These are phyloP conservation scores for Fusarium continuum DNA, from an alignment of 2,329 filamentous ascomycete species.

Conservation along the genomic window DNA sequence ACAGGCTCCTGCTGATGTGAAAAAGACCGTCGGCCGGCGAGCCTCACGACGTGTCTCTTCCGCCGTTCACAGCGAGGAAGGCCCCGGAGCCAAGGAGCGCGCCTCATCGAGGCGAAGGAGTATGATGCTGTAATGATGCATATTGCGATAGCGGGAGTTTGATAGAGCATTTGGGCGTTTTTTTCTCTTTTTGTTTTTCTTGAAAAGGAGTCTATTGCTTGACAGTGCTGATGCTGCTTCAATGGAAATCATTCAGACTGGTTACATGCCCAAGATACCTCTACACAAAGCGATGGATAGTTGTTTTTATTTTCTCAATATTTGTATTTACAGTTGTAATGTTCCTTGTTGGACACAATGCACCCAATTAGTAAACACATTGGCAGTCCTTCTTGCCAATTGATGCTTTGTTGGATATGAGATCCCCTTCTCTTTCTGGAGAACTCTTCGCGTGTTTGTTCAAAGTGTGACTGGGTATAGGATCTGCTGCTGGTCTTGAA, in stretches of 20 bases:
- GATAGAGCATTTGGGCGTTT: slow-evolving; percentile 42
- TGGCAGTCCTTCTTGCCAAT: slow-evolving; percentile 25
- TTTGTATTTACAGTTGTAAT: slow-evolving; percentile 46
- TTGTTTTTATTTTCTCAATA: slow-evolving; percentile 41
- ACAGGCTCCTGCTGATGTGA: slow-evolving; percentile 40
- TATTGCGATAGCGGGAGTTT: slow-evolving; percentile 33
- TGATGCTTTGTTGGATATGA: slow-evolving; percentile 36
- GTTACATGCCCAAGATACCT: slow-evolving; percentile 48
- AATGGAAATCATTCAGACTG: slow-evolving; percentile 43
- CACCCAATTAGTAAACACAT: slow-evolving; percentile 34
- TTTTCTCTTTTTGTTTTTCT: slow-evolving; percentile 36
- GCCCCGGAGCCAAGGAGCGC: slow-evolving; percentile 41
- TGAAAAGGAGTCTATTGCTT: slow-evolving; percentile 38
- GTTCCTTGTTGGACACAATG: slow-evolving; percentile 28
- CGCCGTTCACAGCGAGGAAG: slow-evolving; percentile 50
- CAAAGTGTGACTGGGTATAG: slow-evolving; percentile 43
- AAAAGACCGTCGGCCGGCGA: slow-evolving; percentile 46
- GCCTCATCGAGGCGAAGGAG: slow-evolving; percentile 60
- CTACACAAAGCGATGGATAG: slow-evolving; percentile 47
- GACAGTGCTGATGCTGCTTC: slow-evolving; percentile 39
- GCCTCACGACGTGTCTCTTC: slow-evolving; percentile 53
- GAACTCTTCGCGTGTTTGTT: slow-evolving; percentile 12
- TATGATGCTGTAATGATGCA: slow-evolving; percentile 65
- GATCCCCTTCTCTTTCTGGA: slow-evolving; percentile 22
- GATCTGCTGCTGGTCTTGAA: slow-evolving; percentile 34